A percentile compares a stretch with the other conserved stretches of the same genome.
phyloP scores from a whole-genome alignment of 2,329 filamentous ascomycete species.

The Microsporum canis region DNA sequence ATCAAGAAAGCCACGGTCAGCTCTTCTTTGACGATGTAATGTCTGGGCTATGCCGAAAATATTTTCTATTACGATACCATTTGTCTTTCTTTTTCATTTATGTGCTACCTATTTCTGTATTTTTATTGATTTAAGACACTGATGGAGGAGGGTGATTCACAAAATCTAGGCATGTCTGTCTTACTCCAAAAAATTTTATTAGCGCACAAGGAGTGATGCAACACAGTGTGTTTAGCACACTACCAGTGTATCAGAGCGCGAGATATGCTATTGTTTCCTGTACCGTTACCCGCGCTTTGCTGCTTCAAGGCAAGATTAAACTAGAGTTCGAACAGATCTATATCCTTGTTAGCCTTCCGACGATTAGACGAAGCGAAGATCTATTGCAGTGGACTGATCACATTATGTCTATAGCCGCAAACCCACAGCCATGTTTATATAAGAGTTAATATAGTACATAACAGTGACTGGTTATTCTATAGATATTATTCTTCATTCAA shows the following conservation, averaged over 20 bases:
- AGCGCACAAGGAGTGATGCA: neutral
- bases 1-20: neutral
- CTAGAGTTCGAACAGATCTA: neutral
- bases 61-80: neutral
- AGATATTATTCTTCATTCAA: too few species aligned
- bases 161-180: neutral
- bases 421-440: neutral
- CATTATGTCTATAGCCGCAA: neutral
- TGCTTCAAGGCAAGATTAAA: neutral
- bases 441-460: neutral
- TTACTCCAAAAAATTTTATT: neutral
- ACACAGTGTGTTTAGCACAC: neutral
- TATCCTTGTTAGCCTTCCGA: neutral
- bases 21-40: conserved; percentile 3
- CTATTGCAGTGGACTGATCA: neutral
- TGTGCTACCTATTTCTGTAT: neutral
- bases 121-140: neutral
- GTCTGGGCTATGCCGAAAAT: neutral
- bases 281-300: neutral
- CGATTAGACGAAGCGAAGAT: neutral
- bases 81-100: neutral
- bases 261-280: neutral
- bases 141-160: neutral
- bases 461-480: neutral
- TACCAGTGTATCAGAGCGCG: neutral